Evolutionary conservation across 768 basidiomycete genomes (phyloP).

Genomic region (Rhizopogon vinicolor): DNA sequence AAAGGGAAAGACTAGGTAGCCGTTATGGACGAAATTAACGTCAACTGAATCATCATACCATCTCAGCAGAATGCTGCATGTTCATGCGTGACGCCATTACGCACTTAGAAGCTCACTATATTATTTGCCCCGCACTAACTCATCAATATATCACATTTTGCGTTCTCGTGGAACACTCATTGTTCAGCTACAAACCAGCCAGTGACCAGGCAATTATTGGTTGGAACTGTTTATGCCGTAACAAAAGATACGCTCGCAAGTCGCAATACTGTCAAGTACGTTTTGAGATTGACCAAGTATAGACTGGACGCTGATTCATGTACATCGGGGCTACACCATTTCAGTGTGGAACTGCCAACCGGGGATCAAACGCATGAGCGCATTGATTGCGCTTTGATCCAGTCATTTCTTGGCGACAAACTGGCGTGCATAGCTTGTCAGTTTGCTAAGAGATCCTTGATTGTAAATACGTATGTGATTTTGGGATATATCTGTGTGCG

Average conservation of each 20-base stretch:
- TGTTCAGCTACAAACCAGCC: slow-evolving; percentile 1
- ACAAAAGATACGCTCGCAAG: slow-evolving; percentile 11
- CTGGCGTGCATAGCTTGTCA: not conserved
- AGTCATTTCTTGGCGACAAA: not conserved
- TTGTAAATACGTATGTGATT: not conserved
- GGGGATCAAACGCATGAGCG: not conserved
- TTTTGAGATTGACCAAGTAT: not conserved
- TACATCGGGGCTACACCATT: not conserved
- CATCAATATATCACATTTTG: not conserved
- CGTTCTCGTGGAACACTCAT: slow-evolving; percentile 6
- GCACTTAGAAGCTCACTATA: slow-evolving; percentile 1
- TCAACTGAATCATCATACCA: not conserved
- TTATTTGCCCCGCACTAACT: slow-evolving; percentile 1
- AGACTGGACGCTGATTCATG: not conserved
- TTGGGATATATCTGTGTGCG: not conserved
- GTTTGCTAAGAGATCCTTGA: not conserved
- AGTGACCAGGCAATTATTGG: slow-evolving; percentile 10
- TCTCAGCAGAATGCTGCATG: slow-evolving; percentile 1
- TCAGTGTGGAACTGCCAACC: not conserved
- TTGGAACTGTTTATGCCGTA: slow-evolving; percentile 11
- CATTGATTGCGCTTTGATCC: not conserved
- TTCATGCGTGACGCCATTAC: slow-evolving; percentile 3
- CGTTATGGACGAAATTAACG: slow-evolving; percentile 17
- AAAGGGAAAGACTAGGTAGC: slow-evolving; percentile 30
- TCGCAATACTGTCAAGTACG: not conserved